Percentiles rank a stretch among this genome's conserved stretches.
These are phyloP conservation scores for Emmonsia crescens DNA, from an alignment of 2,329 filamentous ascomycete genomes.

Conservation along the genomic window DNA sequence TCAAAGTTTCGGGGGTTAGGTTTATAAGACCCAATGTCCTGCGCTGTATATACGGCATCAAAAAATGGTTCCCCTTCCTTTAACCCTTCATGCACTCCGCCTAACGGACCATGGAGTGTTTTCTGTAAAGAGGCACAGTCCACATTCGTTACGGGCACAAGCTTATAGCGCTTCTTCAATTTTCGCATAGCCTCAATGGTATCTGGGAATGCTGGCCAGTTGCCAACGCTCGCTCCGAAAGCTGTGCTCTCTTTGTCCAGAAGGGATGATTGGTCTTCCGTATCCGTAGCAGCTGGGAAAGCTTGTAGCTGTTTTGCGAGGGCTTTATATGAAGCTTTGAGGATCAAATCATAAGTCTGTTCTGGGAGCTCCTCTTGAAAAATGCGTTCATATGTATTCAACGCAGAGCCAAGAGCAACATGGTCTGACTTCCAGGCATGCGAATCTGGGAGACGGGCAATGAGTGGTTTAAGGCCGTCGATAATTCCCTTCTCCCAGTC, in stretches of 20 bases:
- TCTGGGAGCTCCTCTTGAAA: conserved; percentile 46
- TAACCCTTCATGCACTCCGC: conserved; percentile 29
- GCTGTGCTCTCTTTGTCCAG: conserved; percentile 27
- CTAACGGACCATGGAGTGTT: conserved; percentile 40
- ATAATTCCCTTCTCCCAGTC: conserved; percentile 65
- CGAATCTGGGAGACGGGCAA: conserved; percentile 30
- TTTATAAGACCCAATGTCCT: conserved; percentile 64
- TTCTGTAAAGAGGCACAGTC: conserved; percentile 42
- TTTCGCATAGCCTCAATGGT: conserved; percentile 43
- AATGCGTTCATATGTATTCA: conserved; percentile 37
- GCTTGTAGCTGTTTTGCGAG: conserved; percentile 23
- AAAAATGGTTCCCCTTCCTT: conserved; percentile 31
- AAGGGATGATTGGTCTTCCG: neutral
- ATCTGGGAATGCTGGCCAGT: conserved; percentile 48
- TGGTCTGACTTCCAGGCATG: conserved; percentile 29
- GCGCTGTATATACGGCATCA: conserved; percentile 56
- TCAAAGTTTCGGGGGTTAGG: conserved; percentile 54
- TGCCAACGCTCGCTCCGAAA: conserved; percentile 41
- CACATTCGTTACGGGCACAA: conserved; percentile 49
- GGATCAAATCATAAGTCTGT: conserved; percentile 49
- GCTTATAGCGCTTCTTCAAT: conserved; percentile 40
- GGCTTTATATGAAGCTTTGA: conserved; percentile 37
- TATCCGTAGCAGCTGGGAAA: conserved; percentile 8
- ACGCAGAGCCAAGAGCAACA: conserved; percentile 34
- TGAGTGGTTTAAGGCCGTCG: conserved; percentile 37